These are phyloP conservation scores for Microcyclosporella mali DNA, from an alignment of 2,329 filamentous ascomycete species.

Conservation along the genomic window DNA sequence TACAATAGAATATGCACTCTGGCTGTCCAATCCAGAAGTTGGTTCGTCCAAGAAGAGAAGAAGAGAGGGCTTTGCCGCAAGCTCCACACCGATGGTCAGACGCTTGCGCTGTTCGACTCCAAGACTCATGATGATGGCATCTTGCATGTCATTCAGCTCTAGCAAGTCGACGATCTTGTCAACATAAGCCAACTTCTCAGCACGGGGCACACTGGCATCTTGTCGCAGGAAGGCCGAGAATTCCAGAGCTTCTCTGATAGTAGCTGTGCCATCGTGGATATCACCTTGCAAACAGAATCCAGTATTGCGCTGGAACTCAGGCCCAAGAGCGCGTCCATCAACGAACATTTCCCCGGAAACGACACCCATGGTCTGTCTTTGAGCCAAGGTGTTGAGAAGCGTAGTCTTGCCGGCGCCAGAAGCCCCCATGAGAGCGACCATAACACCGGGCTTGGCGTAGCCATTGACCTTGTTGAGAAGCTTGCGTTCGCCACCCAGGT, in stretches of 20 bases:
- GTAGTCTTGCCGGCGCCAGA: constrained; percentile 81
- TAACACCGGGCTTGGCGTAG: constrained; percentile 71
- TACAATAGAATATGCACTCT: constrained; percentile 63
- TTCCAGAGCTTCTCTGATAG: constrained; percentile 61
- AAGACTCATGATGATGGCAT: constrained; percentile 59
- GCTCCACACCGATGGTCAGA: constrained; percentile 66
- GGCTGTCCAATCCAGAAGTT: constrained; percentile 63
- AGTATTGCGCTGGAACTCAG: constrained; percentile 62
- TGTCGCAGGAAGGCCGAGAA: constrained; percentile 64
- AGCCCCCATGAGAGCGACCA: constrained; percentile 76
- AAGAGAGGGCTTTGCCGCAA: constrained; percentile 62
- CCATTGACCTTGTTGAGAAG: constrained; percentile 66
- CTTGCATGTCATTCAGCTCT: constrained; percentile 59
- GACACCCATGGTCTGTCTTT: constrained; percentile 62
- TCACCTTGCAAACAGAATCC: constrained; percentile 70
- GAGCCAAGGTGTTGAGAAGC: constrained; percentile 68
- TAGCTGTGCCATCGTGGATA: constrained; percentile 61
- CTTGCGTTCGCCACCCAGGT: constrained; percentile 55
- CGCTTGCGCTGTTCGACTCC: constrained; percentile 66
- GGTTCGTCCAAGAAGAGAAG: constrained; percentile 68
- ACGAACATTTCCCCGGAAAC: constrained; percentile 66
- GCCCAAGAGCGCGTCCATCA: constrained; percentile 56
- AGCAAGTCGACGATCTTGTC: constrained; percentile 60
- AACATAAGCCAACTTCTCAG: constrained; percentile 62
- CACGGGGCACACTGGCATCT: constrained; percentile 46